Base-by-base conservation (phyloP, 1,139 yeast species). In the Casaregolazyma lundiana region DNA sequence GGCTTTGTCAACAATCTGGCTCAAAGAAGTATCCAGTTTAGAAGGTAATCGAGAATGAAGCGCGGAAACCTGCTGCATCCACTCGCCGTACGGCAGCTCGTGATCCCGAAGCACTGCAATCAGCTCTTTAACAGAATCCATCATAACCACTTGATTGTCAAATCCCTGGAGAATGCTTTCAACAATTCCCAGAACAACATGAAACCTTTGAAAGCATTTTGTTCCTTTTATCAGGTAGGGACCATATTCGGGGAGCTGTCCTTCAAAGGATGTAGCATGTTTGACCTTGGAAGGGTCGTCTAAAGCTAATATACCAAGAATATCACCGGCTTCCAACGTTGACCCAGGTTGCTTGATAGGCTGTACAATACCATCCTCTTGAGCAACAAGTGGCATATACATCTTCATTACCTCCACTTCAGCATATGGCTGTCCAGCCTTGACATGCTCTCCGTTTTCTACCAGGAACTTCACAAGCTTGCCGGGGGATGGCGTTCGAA, bases 371-470 rank as follows among this genome's bases (percentile, higher is more conserved):
- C 99, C 99, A 62, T 86, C 84, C 67, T 90, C 98, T 67, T 81
- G 88, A 29, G 97, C 92, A 61, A 88, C 74, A 62, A 90, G 75
- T 24, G 72, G 71, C 72, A 68, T 67, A 54, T 65, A 66, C 97
- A 90, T 90, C 71, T 92, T 92, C 99, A 92, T 92, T 57, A 92
- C 98, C 72, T 92, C 99, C 50, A 92, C 96, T 71, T 92, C 98
- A 40, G 98, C 98, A 63, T 80, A 94, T 40, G 97, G 81, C 70
- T 92, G 96, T 51, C 98, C 98, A 51, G 95, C 82, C 52, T 71
- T 71, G 58, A 92, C 80, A 61, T 90, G 97, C 56, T 92, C 98
- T 56, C 98, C 98, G 60, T 85, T 85, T 64, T 92, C 97, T 52
- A 92, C 95, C 60, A 92, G 75, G 68, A 81, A 94, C 66, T 88